Conservation (phyloP, 352 stramenopile genomes). For the Detonula confervacea region DNA sequence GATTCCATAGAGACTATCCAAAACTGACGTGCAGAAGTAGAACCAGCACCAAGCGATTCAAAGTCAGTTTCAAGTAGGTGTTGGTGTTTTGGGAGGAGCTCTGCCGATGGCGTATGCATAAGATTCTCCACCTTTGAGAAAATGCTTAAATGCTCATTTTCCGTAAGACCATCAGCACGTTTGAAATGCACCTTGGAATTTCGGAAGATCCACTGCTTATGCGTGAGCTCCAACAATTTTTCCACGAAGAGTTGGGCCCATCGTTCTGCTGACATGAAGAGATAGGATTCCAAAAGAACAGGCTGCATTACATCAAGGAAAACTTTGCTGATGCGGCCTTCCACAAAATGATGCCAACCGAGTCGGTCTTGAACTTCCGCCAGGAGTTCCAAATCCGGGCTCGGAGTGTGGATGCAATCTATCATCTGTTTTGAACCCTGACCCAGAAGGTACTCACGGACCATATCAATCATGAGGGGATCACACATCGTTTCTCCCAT, state of each 20-base stretch:
- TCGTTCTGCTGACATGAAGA: background rate
- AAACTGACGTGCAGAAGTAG: background rate
- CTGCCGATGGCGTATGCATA: conserved; percentile 5
- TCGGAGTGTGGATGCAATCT: background rate
- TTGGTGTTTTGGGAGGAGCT: conserved; percentile 19
- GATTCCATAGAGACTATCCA: conserved; percentile 27
- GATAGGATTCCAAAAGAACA: background rate
- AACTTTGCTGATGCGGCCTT: conserved; percentile 19
- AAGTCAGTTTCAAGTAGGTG: conserved; percentile 23
- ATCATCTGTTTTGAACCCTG: background rate
- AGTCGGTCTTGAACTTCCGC: conserved; percentile 10
- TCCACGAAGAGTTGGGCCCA: conserved; percentile 21
- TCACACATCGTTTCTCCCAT: conserved; percentile 13
- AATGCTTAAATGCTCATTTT: conserved; percentile 6
- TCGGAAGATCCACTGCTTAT: conserved; percentile 42
- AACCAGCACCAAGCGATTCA: conserved; percentile 11
- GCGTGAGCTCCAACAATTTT: conserved; percentile 25
- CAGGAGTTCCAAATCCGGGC: background rate
- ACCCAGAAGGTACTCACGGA: conserved; percentile 19
- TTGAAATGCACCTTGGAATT: conserved; percentile 28
- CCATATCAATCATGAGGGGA: background rate
- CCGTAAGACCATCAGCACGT: conserved; percentile 9
- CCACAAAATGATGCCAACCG: conserved; percentile 39
- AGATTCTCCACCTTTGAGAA: conserved; percentile 1
- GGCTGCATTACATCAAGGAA: background rate